phyloP scores from a whole-genome alignment of 345 rosid species.

The Boechera divaricarpa region DNA sequence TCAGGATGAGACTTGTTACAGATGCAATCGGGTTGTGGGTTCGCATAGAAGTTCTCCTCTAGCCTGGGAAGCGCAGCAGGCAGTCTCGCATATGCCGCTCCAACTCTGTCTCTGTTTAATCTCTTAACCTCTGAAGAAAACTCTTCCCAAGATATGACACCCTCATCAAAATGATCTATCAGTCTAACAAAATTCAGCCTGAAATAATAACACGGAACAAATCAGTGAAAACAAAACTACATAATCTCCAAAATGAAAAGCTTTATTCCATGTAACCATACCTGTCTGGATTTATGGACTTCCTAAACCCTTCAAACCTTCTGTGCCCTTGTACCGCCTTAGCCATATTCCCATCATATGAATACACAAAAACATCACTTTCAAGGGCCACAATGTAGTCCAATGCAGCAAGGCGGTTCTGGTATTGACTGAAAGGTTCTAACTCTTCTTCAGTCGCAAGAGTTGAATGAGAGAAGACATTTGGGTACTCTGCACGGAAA shows the following conservation, averaged over 20 bases:
- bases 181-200: slow-evolving; percentile 71
- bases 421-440: slow-evolving; percentile 72
- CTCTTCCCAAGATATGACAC: slow-evolving; percentile 67
- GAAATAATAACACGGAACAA: slow-evolving; percentile 38
- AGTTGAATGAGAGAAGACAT: slow-evolving; percentile 75
- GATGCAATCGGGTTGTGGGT: slow-evolving; percentile 89
- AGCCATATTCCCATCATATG: slow-evolving; percentile 98
- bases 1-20: slow-evolving; percentile 56
- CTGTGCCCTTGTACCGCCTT: slow-evolving; percentile 97
- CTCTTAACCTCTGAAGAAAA: slow-evolving; percentile 72
- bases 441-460: slow-evolving; percentile 84
- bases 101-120: slow-evolving; percentile 68
- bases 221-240: slow-evolving; percentile 26
- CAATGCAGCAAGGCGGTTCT: slow-evolving; percentile 92
- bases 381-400: slow-evolving; percentile 90
- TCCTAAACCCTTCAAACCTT: slow-evolving; percentile 81
- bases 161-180: slow-evolving; percentile 76
- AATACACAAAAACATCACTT: slow-evolving; percentile 90
- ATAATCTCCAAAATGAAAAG: not conserved
- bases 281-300: slow-evolving; percentile 90
- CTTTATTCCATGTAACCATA: slow-evolving; percentile 30
- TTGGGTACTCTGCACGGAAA: slow-evolving; percentile 79
- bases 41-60: slow-evolving; percentile 92
- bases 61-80: slow-evolving; percentile 70
- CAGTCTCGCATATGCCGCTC: slow-evolving; percentile 72